Evolutionary conservation across 768 basidiomycete genomes (phyloP).

Genomic region (Trametes maxima): DNA sequence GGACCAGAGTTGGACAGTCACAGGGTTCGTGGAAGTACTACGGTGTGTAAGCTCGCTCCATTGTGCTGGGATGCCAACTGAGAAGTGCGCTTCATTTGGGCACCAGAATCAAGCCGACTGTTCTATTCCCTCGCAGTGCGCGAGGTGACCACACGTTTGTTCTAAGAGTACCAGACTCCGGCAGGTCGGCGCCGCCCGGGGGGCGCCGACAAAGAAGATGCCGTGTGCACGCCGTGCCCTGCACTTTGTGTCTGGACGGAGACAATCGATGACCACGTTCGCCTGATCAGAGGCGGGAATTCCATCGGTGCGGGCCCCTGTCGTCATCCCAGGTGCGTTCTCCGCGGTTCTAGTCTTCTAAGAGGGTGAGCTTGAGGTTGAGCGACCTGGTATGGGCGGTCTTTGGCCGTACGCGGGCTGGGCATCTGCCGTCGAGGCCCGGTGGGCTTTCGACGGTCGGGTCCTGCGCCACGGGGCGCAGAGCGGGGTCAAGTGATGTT

Average conservation of each 20-base stretch:
- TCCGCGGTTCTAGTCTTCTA: not conserved
- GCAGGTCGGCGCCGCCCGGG: not conserved
- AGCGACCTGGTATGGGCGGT: not conserved
- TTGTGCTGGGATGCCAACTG: conserved; percentile 7
- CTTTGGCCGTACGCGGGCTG: not conserved
- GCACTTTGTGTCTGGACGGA: not conserved
- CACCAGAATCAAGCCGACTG: not conserved
- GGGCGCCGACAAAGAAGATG: not conserved
- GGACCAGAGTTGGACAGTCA: not conserved
- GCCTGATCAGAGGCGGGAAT: not conserved
- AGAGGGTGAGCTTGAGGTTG: not conserved
- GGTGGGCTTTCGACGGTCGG: conserved; percentile 7
- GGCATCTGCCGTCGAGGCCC: not conserved
- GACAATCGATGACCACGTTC: not conserved
- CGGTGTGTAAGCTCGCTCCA: conserved; percentile 7
- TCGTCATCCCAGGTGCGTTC: conserved; percentile 9
- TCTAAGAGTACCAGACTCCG: conserved; percentile 1
- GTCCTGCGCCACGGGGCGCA: not conserved
- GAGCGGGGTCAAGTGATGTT: conserved; percentile 18
- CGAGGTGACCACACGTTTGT: conserved; percentile 2
- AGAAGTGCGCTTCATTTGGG: not conserved
- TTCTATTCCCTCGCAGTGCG: not conserved
- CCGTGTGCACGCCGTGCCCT: not conserved
- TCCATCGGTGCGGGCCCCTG: conserved; percentile 2
- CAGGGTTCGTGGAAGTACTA: not conserved